phyloP scores from a whole-genome alignment of 1,139 yeast species.

The Insectozyma bohioensis region DNA sequence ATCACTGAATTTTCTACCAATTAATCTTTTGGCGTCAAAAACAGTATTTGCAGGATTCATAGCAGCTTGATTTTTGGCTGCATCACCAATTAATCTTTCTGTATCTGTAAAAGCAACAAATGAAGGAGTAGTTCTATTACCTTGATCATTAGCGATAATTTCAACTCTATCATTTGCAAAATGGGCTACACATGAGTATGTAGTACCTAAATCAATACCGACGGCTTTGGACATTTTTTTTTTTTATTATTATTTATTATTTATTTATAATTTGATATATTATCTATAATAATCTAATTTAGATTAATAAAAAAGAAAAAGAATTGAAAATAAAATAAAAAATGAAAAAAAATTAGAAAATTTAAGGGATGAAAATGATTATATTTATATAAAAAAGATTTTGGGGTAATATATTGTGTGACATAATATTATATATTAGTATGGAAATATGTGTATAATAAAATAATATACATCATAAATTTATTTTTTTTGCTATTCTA shows the following conservation, averaged over 20 bases:
- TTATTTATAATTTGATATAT: too few relatives aligned
- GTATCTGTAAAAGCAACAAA: conserved; percentile 68
- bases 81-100: conserved; percentile 69
- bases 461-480: too few relatives aligned
- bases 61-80: conserved; percentile 73
- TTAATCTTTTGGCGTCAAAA: conserved; percentile 67
- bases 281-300: neutral
- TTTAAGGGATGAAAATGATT: neutral
- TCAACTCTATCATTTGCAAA: conserved; percentile 68
- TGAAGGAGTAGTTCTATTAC: conserved; percentile 72
- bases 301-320: neutral
- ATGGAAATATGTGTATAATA: too few relatives aligned
- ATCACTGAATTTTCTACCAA: conserved; percentile 63
- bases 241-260: conserved; percentile 5
- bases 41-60: conserved; percentile 67
- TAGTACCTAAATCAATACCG: conserved; percentile 81
- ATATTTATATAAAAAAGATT: neutral
- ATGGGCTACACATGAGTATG: conserved; percentile 79
- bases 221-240: conserved; percentile 64
- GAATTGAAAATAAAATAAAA: neutral
- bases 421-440: too few relatives aligned
- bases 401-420: too few relatives aligned
- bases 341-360: neutral
- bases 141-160: conserved; percentile 63
- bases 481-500: too few relatives aligned